A percentile compares a stretch with the other conserved stretches of the same genome.
phyloP scores from a whole-genome alignment of 2,329 filamentous ascomycete species.

The Monilinia vaccinii-corymbosi region DNA sequence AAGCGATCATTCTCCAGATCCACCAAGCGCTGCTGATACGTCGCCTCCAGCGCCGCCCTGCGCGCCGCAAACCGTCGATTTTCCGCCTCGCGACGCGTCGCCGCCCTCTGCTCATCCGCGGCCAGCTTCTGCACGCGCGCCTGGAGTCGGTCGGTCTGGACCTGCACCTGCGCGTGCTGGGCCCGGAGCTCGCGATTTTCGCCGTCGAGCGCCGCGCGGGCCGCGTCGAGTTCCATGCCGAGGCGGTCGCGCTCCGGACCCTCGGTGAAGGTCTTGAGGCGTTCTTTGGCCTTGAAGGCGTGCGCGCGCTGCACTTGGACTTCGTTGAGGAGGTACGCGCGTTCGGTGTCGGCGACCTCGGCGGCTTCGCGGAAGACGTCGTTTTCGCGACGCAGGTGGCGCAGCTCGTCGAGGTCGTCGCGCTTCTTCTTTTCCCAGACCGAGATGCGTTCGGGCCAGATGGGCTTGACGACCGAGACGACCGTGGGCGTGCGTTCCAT shows the following conservation, averaged over 20 bases:
- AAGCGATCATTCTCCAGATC: background rate
- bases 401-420: conserved; percentile 16
- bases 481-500: conserved; percentile 38
- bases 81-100: background rate
- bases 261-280: background rate
- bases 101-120: background rate
- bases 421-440: conserved; percentile 23
- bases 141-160: background rate
- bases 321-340: background rate
- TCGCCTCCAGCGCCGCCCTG: background rate
- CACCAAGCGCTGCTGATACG: background rate
- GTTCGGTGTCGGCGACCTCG: background rate
- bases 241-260: background rate
- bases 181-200: background rate
- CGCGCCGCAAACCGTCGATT: background rate
- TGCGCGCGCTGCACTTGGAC: background rate
- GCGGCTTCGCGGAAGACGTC: background rate
- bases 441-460: conserved; percentile 23
- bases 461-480: conserved; percentile 25
- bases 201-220: background rate
- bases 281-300: background rate
- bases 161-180: background rate
- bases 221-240: background rate
- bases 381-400: background rate
- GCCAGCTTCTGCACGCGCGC: background rate